Conservation (phyloP, 1,284 basidiomycete species). For the Leccinum subatratum region DNA sequence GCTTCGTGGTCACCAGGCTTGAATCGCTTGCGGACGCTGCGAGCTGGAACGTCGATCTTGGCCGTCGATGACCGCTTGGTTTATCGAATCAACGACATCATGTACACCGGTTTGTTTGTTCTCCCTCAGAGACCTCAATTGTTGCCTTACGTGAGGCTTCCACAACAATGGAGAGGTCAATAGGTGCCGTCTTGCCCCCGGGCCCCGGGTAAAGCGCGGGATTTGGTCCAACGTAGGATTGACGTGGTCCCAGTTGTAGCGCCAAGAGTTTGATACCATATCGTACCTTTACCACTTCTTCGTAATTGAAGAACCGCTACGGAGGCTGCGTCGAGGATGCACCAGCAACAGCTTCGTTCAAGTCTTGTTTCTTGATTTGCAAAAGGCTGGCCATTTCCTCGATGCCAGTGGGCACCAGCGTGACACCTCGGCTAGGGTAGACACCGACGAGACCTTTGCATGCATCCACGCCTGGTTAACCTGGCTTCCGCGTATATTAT, state of each 20-base stretch:
- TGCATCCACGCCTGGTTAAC: slow-evolving; percentile 85
- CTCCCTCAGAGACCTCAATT: slow-evolving; percentile 94
- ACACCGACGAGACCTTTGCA: slow-evolving; percentile 89
- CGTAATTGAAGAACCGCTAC: slow-evolving; percentile 89
- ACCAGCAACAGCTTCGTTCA: slow-evolving; percentile 57
- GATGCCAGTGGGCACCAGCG: slow-evolving; percentile 90
- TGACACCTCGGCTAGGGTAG: slow-evolving; percentile 76
- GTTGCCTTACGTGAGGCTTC: slow-evolving; percentile 85
- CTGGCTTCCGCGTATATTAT: slow-evolving; percentile 96
- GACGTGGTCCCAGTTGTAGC: slow-evolving; percentile 84
- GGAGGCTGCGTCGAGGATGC: slow-evolving; percentile 73
- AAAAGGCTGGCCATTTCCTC: slow-evolving; percentile 98
- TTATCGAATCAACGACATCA: slow-evolving; percentile 87
- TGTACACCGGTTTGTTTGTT: slow-evolving; percentile 90
- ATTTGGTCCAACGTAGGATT: slow-evolving; percentile 97
- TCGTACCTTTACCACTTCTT: slow-evolving; percentile 86
- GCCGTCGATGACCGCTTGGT: slow-evolving; percentile 74
- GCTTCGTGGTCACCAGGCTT: slow-evolving; percentile 97
- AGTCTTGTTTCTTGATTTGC: slow-evolving; percentile 92
- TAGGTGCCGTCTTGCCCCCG: too few relatives aligned
- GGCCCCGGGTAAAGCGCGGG: slow-evolving; percentile 76
- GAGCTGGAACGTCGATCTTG: slow-evolving; percentile 85
- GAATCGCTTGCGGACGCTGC: slow-evolving; percentile 91
- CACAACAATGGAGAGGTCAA: slow-evolving; percentile 81
- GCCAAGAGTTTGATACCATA: slow-evolving; percentile 82